phyloP scores from a whole-genome alignment of 805 yeast species.

The Saccharomycopsis sp. region DNA sequence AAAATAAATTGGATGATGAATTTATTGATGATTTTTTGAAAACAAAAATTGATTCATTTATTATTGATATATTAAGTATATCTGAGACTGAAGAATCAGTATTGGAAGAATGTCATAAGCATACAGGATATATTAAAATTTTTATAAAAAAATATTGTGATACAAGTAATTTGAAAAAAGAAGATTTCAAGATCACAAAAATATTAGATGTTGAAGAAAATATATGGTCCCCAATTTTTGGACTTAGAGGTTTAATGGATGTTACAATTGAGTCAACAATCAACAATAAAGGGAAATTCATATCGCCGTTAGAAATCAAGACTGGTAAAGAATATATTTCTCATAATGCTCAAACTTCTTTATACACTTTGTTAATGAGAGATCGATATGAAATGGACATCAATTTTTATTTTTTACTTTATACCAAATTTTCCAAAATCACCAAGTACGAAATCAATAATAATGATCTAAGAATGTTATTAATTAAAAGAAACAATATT shows the following conservation, averaged over 20 bases:
- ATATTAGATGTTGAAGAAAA: slow-evolving; percentile 82
- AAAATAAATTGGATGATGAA: slow-evolving; percentile 10
- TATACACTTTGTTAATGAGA: slow-evolving; percentile 67
- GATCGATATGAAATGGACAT: slow-evolving; percentile 72
- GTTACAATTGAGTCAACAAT: slow-evolving; percentile 63
- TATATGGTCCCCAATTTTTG: slow-evolving; percentile 85
- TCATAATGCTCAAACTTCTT: slow-evolving; percentile 79
- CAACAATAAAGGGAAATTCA: slow-evolving; percentile 25
- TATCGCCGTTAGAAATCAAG: slow-evolving; percentile 82
- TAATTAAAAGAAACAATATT: slow-evolving; percentile 63
- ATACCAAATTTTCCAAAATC: slow-evolving; percentile 52
- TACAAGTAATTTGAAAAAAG: slow-evolving; percentile 17
- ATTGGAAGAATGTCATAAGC: slow-evolving; percentile 31
- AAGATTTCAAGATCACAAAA: slow-evolving; percentile 42
- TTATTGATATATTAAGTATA: slow-evolving; percentile 45
- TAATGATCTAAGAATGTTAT: slow-evolving; percentile 53
- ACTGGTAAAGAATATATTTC: slow-evolving; percentile 61
- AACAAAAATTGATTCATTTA: slow-evolving; percentile 30
- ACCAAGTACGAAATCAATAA: slow-evolving; percentile 41
- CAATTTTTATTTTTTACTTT: slow-evolving; percentile 56
- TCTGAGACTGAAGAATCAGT: slow-evolving; percentile 39
- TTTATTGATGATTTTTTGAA: slow-evolving; percentile 29
- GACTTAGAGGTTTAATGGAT: slow-evolving; percentile 83
- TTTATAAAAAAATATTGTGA: slow-evolving; percentile 41
- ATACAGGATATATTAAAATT: slow-evolving; percentile 40